Base-by-base conservation (phyloP, 78 protist genomes). In the Diacronema lutheri region DNA sequence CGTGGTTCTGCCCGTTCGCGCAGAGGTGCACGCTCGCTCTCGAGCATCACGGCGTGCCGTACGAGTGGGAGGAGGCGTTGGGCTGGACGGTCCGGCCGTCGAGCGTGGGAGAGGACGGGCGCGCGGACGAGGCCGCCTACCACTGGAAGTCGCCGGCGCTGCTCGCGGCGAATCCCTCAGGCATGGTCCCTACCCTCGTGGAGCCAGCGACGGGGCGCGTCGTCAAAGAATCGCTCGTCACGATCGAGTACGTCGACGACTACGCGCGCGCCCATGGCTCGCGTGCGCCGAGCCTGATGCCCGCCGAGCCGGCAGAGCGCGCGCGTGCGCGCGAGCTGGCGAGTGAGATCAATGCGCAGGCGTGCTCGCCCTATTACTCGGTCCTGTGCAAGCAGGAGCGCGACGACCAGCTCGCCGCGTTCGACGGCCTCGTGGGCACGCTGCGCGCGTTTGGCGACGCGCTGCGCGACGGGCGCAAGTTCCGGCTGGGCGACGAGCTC, bases 1-100 rank as follows among this genome's bases (percentile, higher is more conserved):
- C 81, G 12, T 74, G 81, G 81, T 74, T 74, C 65, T 74, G 81
- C 81, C 81, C 81, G 20, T 74, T 50, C 41, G 81, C 81, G 40
- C 81, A 74, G 20, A 38, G 81, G 31, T 31, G 38, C 62, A 74
- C 81, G 44, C 33, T 74, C 12, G 81, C 81, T 2, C 40, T 74
- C 13, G 81, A 74, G 61, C 81, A 74, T 9, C 81, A 74, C 29
- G 4, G 2, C 9, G 29, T 74, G 16, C 40, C 38, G 26, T 74
- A 33, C 33, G 65, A 46, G 9, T 74, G 81, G 81, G 81, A 31
- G 44, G 81, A 74, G 62, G 62, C 81, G 81, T 44, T 74, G 25
- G 81, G 81, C 4, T 74, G 81, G 81, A 65, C 50, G 26, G 5
- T 21, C 38, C 81, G 81, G 14, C 19, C 81, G 20, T 25, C 81